These are phyloP conservation scores for Graphilbum sp. DNA, from an alignment of 2,329 filamentous ascomycete species.

Conservation along the genomic window DNA sequence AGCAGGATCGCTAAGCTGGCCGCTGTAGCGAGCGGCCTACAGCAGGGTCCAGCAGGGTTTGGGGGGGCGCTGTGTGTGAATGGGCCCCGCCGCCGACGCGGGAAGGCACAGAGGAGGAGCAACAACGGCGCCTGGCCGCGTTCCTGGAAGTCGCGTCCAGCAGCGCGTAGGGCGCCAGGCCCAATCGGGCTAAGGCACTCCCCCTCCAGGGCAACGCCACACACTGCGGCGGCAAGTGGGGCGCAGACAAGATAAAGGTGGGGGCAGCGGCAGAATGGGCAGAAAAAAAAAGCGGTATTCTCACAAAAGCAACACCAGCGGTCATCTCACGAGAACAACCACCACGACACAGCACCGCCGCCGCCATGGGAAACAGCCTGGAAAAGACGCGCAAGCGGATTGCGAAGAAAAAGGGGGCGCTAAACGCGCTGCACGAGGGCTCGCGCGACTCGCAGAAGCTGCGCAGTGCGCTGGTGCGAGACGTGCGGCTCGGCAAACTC, in stretches of 20 bases:
- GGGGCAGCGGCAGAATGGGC: too few species aligned
- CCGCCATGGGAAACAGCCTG: slow-evolving; percentile 56
- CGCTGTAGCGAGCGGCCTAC: too few species aligned
- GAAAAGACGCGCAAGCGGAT: slow-evolving; percentile 82
- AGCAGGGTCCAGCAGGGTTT: too few species aligned
- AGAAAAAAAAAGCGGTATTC: slow-evolving; percentile 3
- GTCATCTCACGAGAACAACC: background rate
- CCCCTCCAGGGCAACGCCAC: background rate
- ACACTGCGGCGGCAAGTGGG: background rate
- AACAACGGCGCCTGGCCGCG: too few species aligned
- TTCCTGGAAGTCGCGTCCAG: too few species aligned
- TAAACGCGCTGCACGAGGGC: slow-evolving; percentile 68
- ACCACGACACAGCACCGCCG: background rate
- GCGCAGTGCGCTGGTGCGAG: slow-evolving; percentile 61
- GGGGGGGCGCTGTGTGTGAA: too few species aligned
- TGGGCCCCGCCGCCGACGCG: too few species aligned
- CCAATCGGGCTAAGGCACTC: too few species aligned
- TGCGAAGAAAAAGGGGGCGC: slow-evolving; percentile 57
- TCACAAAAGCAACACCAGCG: too few species aligned
- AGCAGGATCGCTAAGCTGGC: too few species aligned
- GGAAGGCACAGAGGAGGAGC: too few species aligned
- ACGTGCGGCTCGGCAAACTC: slow-evolving; percentile 65
- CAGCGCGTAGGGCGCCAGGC: too few species aligned
- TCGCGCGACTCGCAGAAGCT: slow-evolving; percentile 74
- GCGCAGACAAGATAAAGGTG: slow-evolving; percentile 1